A percentile compares a stretch with the other conserved stretches of the same genome.
These are phyloP conservation scores for Abrus precatorius DNA, from an alignment of 306 rosid genomes.

Conservation along the genomic window DNA sequence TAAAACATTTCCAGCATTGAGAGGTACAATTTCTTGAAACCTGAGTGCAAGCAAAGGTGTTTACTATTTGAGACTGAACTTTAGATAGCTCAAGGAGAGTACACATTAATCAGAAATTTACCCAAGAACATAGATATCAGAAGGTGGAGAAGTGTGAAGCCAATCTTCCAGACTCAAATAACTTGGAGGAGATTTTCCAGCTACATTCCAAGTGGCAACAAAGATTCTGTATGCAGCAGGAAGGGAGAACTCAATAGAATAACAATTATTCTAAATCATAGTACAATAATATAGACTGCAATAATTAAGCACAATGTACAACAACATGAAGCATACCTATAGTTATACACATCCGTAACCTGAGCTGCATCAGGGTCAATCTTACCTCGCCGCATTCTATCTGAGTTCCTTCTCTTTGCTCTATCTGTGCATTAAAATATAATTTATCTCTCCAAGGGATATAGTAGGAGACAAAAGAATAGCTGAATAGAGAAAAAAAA, in stretches of 20 bases:
- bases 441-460: slow-evolving; percentile 33
- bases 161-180: slow-evolving; percentile 91
- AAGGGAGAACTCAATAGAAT: slow-evolving; percentile 23
- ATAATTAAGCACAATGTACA: slow-evolving; percentile 33
- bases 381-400: slow-evolving; percentile 74
- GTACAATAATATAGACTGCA: slow-evolving; percentile 5
- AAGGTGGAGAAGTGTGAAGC: slow-evolving; percentile 97
- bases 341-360: slow-evolving; percentile 76
- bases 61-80: slow-evolving; percentile 36
- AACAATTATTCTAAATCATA: slow-evolving; percentile 26
- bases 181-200: slow-evolving; percentile 94
- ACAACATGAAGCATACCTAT: slow-evolving; percentile 63
- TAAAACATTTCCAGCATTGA: slow-evolving; percentile 98
- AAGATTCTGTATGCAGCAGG: slow-evolving; percentile 66
- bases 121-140: slow-evolving; percentile 98
- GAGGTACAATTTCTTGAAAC: slow-evolving; percentile 99
- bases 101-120: slow-evolving; percentile 45
- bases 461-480: slow-evolving; percentile 28
- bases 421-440: slow-evolving; percentile 67
- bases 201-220: slow-evolving; percentile 98
- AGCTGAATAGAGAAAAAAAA: background rate
- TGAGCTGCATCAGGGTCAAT: slow-evolving; percentile 73
- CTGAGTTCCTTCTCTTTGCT: slow-evolving; percentile 72
- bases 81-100: slow-evolving; percentile 30
- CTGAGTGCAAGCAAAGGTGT: slow-evolving; percentile 56